Evolutionary conservation across 345 rosid genomes (phyloP).

Genomic region (Eucalyptus marginata): DNA sequence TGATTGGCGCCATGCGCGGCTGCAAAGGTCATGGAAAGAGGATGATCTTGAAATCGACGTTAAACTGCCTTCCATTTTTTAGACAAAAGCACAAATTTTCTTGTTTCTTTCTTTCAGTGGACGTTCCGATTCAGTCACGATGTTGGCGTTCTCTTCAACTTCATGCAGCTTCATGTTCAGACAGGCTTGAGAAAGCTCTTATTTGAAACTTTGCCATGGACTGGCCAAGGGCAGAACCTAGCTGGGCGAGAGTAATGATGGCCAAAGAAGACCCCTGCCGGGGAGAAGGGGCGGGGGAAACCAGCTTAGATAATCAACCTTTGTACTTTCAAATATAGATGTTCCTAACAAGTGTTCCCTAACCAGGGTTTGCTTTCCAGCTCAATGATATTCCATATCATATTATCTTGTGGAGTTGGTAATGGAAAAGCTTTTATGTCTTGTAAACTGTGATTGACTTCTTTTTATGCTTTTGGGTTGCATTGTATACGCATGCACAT

Average conservation of each 20-base stretch:
- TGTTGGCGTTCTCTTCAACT: too few species aligned
- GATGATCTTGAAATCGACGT: not conserved
- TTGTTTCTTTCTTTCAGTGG: not conserved
- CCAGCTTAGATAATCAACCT: too few species aligned
- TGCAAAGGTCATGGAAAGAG: not conserved
- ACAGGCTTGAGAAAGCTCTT: too few species aligned
- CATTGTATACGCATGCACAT: not conserved
- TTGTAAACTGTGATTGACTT: not conserved
- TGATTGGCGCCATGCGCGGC: rapidly evolving
- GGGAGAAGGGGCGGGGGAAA: too few species aligned
- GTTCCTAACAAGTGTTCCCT: not conserved
- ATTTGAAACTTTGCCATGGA: too few species aligned
- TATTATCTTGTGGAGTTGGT: not conserved
- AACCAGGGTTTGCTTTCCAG: too few species aligned
- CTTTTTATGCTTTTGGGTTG: not conserved
- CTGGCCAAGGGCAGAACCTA: too few species aligned
- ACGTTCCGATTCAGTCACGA: rapidly evolving
- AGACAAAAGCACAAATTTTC: not conserved
- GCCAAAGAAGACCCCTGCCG: too few species aligned
- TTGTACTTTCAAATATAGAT: too few species aligned
- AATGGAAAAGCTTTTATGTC: not conserved
- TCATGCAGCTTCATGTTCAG: too few species aligned
- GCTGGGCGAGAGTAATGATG: too few species aligned
- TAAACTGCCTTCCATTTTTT: not conserved
- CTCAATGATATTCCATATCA: too few species aligned